Base-by-base conservation (phyloP, 345 rosid species). In the Dipteronia sinensis region DNA sequence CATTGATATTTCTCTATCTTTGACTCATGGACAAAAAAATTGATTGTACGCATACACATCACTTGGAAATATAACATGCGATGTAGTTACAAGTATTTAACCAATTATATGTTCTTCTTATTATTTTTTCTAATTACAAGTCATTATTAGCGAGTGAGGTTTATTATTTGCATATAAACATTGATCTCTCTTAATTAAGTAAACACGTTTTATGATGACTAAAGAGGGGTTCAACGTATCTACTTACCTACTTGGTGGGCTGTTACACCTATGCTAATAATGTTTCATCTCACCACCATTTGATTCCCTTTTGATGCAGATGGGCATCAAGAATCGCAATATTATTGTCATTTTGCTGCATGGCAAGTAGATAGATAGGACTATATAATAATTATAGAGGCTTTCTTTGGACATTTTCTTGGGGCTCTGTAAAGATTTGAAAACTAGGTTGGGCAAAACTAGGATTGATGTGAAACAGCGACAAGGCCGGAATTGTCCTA, bases 241-340 rank as follows among this genome's bases (percentile, higher is more conserved):
- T n/a, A n/a, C n/a, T n/a, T n/a, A n/a, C n/a, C n/a, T n/a, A n/a
- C n/a, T n/a, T n/a, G n/a, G 27, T 27, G 27, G 27, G 27, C 27
- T 27, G 27, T 27, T 27, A 27, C 27, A 27, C 27, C 27, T 27
- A 27, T 27, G 27, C 27, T 27, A 27, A 27, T 27, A 27, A 27
- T 27, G 27, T 27, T 27, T 27, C 27, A 27, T 27, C 27, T 16
- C 68, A 27, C 69, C 17, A 69, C 71, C 29, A 9, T 11, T 6
- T 47, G 76, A 65, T 71, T 76, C 64, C 68, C 73, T 42, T 67
- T 44, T 42, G 79, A 34, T 56, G 77, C 38, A 27, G 69, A 71
- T 22, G 40, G 77, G 69, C 51, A 71, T 22, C n/a, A 65, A 47
- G 27, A 40, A 53, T 56, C 61, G 69, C 46, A 27, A 27, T 27